These are phyloP conservation scores for Malus hybrid DNA, from an alignment of 331 rosid genomes.

Conservation along the genomic window DNA sequence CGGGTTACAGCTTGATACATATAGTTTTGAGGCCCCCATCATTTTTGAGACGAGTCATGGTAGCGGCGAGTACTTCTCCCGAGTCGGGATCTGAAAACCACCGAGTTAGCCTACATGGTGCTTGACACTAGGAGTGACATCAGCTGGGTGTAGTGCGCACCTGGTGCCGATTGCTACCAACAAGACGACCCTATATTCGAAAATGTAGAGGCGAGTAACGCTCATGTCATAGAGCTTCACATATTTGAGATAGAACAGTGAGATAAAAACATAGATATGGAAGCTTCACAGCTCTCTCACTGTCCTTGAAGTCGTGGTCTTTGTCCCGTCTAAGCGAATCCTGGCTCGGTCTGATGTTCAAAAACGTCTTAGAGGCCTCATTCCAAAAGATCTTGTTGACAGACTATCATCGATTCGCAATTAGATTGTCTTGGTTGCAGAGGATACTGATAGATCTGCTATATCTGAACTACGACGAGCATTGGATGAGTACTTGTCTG, in stretches of 20 bases:
- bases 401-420: slow-evolving; percentile 59
- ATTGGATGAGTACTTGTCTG: slow-evolving; percentile 72
- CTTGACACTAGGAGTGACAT: slow-evolving; percentile 85
- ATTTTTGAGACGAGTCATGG: slow-evolving; percentile 79
- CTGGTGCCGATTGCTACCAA: slow-evolving; percentile 76
- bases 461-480: slow-evolving; percentile 54
- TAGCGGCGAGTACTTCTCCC: slow-evolving; percentile 86
- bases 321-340: slow-evolving; percentile 60
- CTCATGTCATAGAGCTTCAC: too few species aligned
- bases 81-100: slow-evolving; percentile 74
- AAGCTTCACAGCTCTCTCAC: too few species aligned
- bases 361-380: slow-evolving; percentile 47
- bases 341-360: slow-evolving; percentile 73
- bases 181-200: slow-evolving; percentile 76
- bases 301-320: slow-evolving; percentile 65
- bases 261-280: too few species aligned
- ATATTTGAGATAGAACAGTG: too few species aligned
- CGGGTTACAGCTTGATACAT: slow-evolving; percentile 2
- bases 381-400: slow-evolving; percentile 54
- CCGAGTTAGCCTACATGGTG: slow-evolving; percentile 55
- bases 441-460: slow-evolving; percentile 87
- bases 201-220: too few species aligned
- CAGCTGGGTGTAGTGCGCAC: slow-evolving; percentile 84
- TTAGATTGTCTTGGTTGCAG: slow-evolving; percentile 72
- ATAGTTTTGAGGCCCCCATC: slow-evolving; percentile 44